phyloP scores from a whole-genome alignment of 2,329 filamentous ascomycete genomes.

The Ophiostoma tasmaniense region DNA sequence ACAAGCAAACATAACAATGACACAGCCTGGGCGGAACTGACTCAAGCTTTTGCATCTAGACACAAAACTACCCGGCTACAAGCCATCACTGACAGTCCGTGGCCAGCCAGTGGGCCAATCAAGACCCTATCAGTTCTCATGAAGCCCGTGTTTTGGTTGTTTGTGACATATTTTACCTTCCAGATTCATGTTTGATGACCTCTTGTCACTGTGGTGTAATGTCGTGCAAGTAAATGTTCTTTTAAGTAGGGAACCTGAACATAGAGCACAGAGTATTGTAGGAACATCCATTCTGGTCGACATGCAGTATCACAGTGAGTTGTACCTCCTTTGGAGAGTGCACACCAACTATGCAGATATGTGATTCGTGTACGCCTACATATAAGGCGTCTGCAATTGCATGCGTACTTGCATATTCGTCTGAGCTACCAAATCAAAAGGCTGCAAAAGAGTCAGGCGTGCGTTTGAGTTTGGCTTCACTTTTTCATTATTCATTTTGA shows the following conservation, averaged over 20 bases:
- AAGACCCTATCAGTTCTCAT: too few species aligned
- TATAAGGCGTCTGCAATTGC: background rate
- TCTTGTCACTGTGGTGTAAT: background rate
- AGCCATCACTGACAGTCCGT: too few species aligned
- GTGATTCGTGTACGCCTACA: background rate
- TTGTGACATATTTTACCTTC: too few species aligned
- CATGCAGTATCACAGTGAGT: background rate
- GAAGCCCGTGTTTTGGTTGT: too few species aligned
- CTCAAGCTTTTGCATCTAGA: too few species aligned
- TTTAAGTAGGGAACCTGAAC: background rate
- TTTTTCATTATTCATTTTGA: background rate
- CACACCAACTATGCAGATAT: background rate
- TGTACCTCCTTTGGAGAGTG: background rate
- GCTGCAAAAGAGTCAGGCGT: background rate
- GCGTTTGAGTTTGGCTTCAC: background rate
- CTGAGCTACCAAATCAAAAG: background rate
- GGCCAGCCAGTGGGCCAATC: too few species aligned
- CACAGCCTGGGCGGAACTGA: too few species aligned
- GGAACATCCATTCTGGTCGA: background rate
- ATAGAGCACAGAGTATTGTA: background rate
- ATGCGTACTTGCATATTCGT: background rate
- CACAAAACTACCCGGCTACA: too few species aligned
- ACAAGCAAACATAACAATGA: too few species aligned
- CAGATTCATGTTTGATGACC: background rate
- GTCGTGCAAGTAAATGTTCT: background rate